Evolutionary conservation across 805 yeast species (phyloP), one percentile per base, ranked within the genome.

Genomic region (Kodamaea restingae): DNA sequence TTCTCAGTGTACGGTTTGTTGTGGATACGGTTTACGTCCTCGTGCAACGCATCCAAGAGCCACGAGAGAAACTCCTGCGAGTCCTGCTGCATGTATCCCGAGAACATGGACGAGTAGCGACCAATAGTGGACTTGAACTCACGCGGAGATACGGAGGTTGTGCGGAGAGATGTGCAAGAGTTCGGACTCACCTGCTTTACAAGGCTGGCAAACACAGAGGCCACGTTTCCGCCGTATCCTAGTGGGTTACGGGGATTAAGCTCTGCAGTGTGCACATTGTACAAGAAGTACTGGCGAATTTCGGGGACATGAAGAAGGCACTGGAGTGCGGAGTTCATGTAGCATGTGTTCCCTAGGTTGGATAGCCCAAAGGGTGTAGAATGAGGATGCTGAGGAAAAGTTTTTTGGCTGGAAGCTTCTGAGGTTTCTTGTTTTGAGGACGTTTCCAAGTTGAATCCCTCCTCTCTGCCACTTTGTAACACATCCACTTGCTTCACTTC

Each of bases 251-350:
- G 67, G 3, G 61, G 48, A 54, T 93, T 93, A 35, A 91, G 61
- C 51, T 91, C 98, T 2, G 59, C 57, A 46, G 73, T 68, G 55
- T 67, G 84, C 11, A 75, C 65, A 39, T 76, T 75, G 51, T 73
- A 76, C 26, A 81, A 61, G 51, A 91, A 93, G 55, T 88, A 91
- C 30, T 78, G 71, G 7, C 81, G 76, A 18, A 93, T 60, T 57
- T 88, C 96, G 1, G 95, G 95, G 9, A 90, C 73, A 54, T 91
- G 98, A 0, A 78, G 74, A 30, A 91, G 63, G 53, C 97, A 91
- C 55, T 93, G 98, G 32, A 91, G 63, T 0, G 96, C 96, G 7
- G 95, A 85, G 58, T 88, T 88, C 97, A 90, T 88, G 58, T 88
- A 90, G 59, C 97, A 90, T 0, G 95, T 81, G 56, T 90, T 90